These are phyloP conservation scores for Amborella trichopoda DNA, from an alignment of 164 flowering plant genomes.

Conservation along the genomic window DNA sequence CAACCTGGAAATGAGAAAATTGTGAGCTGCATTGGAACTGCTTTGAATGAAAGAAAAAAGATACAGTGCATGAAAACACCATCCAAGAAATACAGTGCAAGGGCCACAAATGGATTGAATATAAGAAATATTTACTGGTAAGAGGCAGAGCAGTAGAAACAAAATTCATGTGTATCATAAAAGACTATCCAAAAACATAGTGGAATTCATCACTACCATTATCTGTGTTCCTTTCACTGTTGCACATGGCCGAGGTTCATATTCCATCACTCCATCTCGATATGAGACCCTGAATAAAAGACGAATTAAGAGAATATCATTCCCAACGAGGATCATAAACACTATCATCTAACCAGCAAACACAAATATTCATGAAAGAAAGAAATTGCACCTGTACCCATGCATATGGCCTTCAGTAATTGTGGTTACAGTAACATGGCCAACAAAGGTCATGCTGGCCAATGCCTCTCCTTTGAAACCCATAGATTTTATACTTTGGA, in stretches of 20 bases:
- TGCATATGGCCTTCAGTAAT: constrained; percentile 84
- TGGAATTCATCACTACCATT: no score
- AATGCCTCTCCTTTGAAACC: constrained; percentile 98
- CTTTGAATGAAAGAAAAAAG: no score
- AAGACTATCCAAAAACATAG: no score
- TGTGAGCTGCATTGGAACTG: no score
- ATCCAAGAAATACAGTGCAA: no score
- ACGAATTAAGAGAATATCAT: background rate
- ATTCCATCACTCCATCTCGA: constrained; percentile 91
- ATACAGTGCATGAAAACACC: no score
- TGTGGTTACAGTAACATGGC: constrained; percentile 91
- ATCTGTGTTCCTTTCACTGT: constrained; percentile 99
- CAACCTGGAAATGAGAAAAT: constrained; percentile 53
- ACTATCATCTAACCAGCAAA: background rate
- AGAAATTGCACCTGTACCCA: constrained; percentile 71
- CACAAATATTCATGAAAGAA: no score
- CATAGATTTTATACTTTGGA: constrained; percentile 84
- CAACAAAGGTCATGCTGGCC: constrained; percentile 99
- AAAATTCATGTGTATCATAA: no score
- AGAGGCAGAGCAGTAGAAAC: no score
- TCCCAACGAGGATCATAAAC: background rate
- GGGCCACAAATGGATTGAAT: no score
- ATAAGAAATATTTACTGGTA: no score
- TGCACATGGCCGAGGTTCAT: constrained; percentile 91
- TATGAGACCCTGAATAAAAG: constrained; percentile 54